Base-by-base conservation (phyloP, 2,329 filamentous ascomycete species). In the Fusarium sulawesiense region DNA sequence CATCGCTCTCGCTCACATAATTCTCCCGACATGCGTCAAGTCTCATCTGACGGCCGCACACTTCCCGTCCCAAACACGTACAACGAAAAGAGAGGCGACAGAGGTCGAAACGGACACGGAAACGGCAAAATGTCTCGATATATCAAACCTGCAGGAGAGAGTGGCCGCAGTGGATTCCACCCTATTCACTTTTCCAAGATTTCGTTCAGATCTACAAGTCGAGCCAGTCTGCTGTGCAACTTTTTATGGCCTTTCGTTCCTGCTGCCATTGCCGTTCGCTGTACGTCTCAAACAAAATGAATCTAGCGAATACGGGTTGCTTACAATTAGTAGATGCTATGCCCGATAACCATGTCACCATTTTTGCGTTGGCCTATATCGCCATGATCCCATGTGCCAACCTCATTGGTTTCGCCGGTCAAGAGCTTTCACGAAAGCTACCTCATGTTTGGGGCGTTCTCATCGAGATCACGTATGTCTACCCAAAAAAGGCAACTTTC, bases 391-490 rank as follows among this genome's bases (percentile, higher is more conserved):
- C 85, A 0, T 81, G 83, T 29, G 85, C 85, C 56, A 87, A 86
- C 66, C 75, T 86, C 30, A 78, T 87, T 18, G 85, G 85, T 4
- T 86, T 82, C 44, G 76, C 80, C 7, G 85, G 79, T 7, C 81
- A 95, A 89, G 78, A 95, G 92, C 80, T 95, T 88, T 88, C 91
- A 2, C 86, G 90, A 64, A 95, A 95, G 80, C 80, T 95, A 60
- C 92, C 91, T 32, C 92, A 92, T 74, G 91, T 93, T 11, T 79
- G 90, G 50, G 90, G 89, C 27, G 85, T 92, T 13, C 78, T 92
- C 65, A 77, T 84, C 18, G 88, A 90, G 75, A 89, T 86, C 3
- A 88, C 87, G 72, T 85, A 76, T 66, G 81, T 76, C 14, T 51
- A 40, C 34, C n/a, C 23, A 21, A 27, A 41, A 41, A 25, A 44